Base-by-base conservation (phyloP, 2,329 filamentous ascomycete species). In the Leptosphaerulina australis region DNA sequence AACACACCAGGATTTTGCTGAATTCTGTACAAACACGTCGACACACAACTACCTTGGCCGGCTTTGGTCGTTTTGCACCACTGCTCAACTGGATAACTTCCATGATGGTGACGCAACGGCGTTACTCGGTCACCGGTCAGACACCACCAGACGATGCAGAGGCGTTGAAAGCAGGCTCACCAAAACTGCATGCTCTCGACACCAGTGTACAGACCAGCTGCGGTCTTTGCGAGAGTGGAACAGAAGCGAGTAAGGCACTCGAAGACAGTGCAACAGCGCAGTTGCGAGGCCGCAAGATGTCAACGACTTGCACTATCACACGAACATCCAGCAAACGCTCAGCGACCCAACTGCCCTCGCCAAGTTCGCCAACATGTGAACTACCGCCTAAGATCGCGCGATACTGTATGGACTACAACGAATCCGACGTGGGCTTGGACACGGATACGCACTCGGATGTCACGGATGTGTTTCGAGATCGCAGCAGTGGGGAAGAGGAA, bases 101-200 rank as follows among this genome's bases (percentile, higher is more conserved):
- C 20, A 45, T 52, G 15, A 70, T 69, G 64, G 62, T 62, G 24
- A 58, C 66, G 44, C 69, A 71, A 55, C 68, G 70, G 35, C 62
- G 70, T 44, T 72, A 72, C 58, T 71, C 68, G 17, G 67, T 72
- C 45, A 71, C 70, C 7, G 69, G 70, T 44, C 66, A 71, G 54
- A 70, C 66, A 37, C 68, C 68, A 34, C 68, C 68, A 8, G 67
- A 71, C 58, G 59, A 68, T 44, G 66, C 63, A 12, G 66, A 63
- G 26, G 59, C 62, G 52, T 55, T 70, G 54, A 69, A 69, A 51
- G 62, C 65, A 36, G 57, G 59, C 50, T 70, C 68, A 7, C 67
- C 70, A 18, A 72, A 72, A 53, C 62, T 69, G 30, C 67, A 70
- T 56, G 62, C 68, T 9, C 67, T 72, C 28, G 68, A 72, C 56